phyloP scores from a whole-genome alignment of 441 rosid genomes.

The Adansonia rubrostipa region DNA sequence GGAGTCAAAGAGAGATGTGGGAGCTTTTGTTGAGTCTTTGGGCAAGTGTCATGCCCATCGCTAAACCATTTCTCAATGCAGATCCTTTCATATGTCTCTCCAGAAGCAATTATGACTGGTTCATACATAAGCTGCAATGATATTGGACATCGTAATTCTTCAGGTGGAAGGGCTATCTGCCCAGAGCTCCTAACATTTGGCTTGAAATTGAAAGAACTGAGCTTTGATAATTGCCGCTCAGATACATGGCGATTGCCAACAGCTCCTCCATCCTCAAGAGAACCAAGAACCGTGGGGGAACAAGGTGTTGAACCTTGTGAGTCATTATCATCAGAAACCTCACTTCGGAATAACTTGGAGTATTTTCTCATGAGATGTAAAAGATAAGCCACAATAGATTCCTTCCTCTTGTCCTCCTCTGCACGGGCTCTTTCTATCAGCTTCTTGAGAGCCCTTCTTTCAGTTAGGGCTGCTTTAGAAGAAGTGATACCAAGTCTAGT shows the following conservation, averaged over 20 bases:
- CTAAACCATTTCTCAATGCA: slow-evolving; percentile 97
- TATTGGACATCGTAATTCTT: slow-evolving; percentile 95
- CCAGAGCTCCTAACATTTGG: slow-evolving; percentile 62
- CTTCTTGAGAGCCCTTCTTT: slow-evolving; percentile 93
- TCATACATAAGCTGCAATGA: slow-evolving; percentile 97
- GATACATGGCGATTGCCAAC: slow-evolving; percentile 55
- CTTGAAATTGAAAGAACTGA: slow-evolving; percentile 75
- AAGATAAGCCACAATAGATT: slow-evolving; percentile 93
- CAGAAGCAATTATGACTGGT: slow-evolving; percentile 97
- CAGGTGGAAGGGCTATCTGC: slow-evolving; percentile 81
- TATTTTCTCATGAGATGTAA: slow-evolving; percentile 95
- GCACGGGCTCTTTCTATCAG: slow-evolving; percentile 90
- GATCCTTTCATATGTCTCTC: slow-evolving; percentile 94
- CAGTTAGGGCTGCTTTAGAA: slow-evolving; percentile 88
- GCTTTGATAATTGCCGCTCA: slow-evolving; percentile 86
- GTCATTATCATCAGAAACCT: slow-evolving; percentile 84
- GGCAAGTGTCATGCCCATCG: slow-evolving; percentile 94
- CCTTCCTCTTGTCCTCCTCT: slow-evolving; percentile 99
- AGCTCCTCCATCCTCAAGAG: slow-evolving; percentile 54
- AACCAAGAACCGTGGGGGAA: slow-evolving; percentile 75
- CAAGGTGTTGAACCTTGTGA: slow-evolving; percentile 92
- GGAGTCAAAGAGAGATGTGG: slow-evolving; percentile 87
- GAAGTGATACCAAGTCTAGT: slow-evolving; percentile 82
- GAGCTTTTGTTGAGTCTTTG: slow-evolving; percentile 92
- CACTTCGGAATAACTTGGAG: slow-evolving; percentile 92